phyloP scores from a whole-genome alignment of 176 grass and related monocot species.

The Carex littledalei region DNA sequence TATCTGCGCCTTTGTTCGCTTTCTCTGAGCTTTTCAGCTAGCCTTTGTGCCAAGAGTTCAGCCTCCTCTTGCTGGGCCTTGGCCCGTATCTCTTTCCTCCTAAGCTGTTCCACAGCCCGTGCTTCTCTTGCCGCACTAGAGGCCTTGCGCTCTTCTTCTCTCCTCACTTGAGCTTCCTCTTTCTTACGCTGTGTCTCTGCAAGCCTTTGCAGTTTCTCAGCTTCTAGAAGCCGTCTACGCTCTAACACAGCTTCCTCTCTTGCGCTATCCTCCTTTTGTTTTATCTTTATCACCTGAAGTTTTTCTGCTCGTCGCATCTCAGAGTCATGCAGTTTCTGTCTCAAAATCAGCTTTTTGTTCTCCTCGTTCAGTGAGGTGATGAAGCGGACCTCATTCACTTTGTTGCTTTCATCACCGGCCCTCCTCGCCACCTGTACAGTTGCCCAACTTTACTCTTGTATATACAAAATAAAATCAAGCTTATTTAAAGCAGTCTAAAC shows the following conservation, averaged over 20 bases:
- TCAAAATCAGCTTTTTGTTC: constrained; percentile 91
- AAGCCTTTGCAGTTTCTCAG: constrained; percentile 96
- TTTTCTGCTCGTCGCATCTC: constrained; percentile 98
- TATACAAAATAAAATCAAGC: background rate
- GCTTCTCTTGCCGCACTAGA: constrained; percentile 95
- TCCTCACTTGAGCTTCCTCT: constrained; percentile 93
- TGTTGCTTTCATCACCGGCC: constrained; percentile 96
- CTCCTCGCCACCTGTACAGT: constrained; percentile 53
- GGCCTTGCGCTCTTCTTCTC: constrained; percentile 98
- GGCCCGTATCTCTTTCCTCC: constrained; percentile 95
- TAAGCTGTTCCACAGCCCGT: constrained; percentile 71
- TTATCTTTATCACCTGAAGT: constrained; percentile 92
- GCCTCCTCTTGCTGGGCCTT: constrained; percentile 94
- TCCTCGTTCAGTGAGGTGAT: constrained; percentile 98
- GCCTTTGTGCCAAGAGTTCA: constrained; percentile 88
- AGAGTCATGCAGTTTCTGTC: constrained; percentile 91
- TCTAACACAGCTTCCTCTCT: constrained; percentile 99
- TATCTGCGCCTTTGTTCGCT: constrained; percentile 96
- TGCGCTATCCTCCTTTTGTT: constrained; percentile 95
- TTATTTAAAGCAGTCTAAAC: background rate
- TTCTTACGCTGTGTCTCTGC: constrained; percentile 96
- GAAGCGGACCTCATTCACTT: constrained; percentile 98
- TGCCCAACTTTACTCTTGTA: background rate
- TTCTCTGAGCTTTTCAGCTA: constrained; percentile 94
- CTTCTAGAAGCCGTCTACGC: constrained; percentile 86